Percentiles rank a stretch among this genome's conserved stretches.
phyloP scores from a whole-genome alignment of 805 yeast species.

The Lipomyces orientalis region DNA sequence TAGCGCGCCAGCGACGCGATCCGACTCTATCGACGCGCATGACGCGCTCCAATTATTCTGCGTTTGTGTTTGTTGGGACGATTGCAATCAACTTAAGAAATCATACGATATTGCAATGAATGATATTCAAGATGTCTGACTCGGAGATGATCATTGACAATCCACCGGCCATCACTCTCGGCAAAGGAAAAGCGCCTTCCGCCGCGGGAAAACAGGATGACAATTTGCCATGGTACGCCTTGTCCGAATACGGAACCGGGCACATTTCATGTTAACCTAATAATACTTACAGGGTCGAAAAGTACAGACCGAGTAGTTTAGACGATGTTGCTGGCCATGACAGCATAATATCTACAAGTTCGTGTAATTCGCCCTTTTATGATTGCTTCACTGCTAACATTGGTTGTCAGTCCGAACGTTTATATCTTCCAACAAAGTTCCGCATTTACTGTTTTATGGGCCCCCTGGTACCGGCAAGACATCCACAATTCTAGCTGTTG shows the following conservation, averaged over 20 bases:
- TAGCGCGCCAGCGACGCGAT: neutral
- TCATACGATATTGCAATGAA: neutral
- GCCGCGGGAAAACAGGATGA: conserved; percentile 20
- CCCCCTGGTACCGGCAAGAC: conserved; percentile 97
- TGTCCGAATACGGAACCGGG: neutral
- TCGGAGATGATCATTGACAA: conserved; percentile 14
- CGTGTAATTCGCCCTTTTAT: conserved; percentile 11
- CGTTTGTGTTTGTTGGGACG: neutral
- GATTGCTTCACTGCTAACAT: neutral
- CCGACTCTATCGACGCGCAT: neutral
- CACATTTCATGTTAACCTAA: neutral
- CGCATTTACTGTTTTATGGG: conserved; percentile 92
- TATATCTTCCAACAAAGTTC: conserved; percentile 80
- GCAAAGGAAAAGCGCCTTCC: conserved; percentile 22
- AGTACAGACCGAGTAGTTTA: conserved; percentile 83
- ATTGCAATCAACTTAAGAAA: neutral
- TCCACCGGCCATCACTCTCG: neutral
- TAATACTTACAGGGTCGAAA: conserved; percentile 69
- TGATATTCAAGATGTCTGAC: conserved; percentile 8
- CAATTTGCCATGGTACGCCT: conserved; percentile 34
- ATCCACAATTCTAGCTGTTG: conserved; percentile 84
- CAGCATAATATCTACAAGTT: conserved; percentile 74
- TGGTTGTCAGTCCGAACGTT: conserved; percentile 65
- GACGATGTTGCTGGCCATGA: conserved; percentile 92
- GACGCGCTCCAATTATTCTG: too few relatives aligned